phyloP scores from a whole-genome alignment of 1,139 yeast species.

The Candida tropicalis region DNA sequence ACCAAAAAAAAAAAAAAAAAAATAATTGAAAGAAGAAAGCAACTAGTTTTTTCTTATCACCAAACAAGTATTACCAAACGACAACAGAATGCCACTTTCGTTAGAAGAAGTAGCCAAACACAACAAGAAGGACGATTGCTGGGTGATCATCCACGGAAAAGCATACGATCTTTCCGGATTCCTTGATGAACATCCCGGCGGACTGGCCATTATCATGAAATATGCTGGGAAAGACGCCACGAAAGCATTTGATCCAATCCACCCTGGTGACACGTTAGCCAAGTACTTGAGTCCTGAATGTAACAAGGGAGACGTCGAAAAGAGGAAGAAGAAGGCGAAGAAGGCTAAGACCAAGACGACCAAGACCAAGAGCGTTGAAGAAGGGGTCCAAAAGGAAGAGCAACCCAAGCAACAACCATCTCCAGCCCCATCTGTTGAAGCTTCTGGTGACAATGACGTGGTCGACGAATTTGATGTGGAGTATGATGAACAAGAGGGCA shows the following conservation, averaged over 20 bases:
- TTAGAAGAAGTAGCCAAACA: constrained; percentile 41
- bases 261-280: constrained; percentile 75
- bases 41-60: too few species aligned
- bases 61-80: too few species aligned
- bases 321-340: constrained; percentile 19
- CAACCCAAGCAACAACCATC: constrained; percentile 4
- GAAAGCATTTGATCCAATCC: constrained; percentile 70
- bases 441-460: constrained; percentile 12
- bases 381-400: constrained; percentile 4
- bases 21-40: too few species aligned
- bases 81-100: constrained; percentile 19
- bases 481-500: constrained; percentile 46
- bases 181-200: constrained; percentile 57
- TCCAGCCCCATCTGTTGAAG: constrained; percentile 6
- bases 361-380: constrained; percentile 6
- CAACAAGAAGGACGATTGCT: constrained; percentile 46
- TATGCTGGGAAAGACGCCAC: constrained; percentile 65
- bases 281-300: constrained; percentile 38
- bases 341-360: too few species aligned
- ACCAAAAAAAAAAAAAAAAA: too few species aligned
- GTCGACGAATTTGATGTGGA: constrained; percentile 52
- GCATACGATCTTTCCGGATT: constrained; percentile 55
- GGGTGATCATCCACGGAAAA: constrained; percentile 57
- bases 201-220: constrained; percentile 51
- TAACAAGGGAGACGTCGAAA: constrained; percentile 38